Evolutionary conservation across 768 basidiomycete genomes (phyloP), one percentile per base, ranked within the genome.

Genomic region (Termitomyces sp.): DNA sequence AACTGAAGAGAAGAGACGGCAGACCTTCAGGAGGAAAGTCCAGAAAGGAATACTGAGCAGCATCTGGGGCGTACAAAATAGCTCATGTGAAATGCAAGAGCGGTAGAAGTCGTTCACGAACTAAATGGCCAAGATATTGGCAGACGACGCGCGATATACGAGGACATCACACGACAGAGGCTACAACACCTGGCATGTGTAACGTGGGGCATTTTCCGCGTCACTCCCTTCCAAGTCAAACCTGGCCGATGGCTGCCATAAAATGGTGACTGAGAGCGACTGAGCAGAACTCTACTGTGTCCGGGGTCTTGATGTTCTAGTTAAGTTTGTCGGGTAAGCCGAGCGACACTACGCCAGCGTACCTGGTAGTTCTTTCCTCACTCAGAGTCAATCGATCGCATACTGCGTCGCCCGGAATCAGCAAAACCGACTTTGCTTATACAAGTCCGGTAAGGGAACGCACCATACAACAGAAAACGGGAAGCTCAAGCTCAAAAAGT

Each of bases 261-360:
- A 24, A n/a, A 39, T 39, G 37, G 26, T 9, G 37, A 13, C 36
- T 3, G 26, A 39, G 30, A 51, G 24, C 18, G 10, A 20, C 7
- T 14, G 26, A 30, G 51, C n/a, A 40, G 37, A 1, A 9, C 10
- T n/a, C 6, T 39, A 27, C 33, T 30, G 49, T 60, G 22, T 56
- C 62, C 58, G 54, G 37, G 43, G 22, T 55, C 54, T 64, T 60
- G 57, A 36, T 47, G 57, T 55, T 58, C 60, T 57, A 61, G 55
- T 51, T 58, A 43, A 58, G 45, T 34, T 56, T 57, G 36, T 59
- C 53, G 45, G 61, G 55, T 50, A 36, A 59, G 33, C 37, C 32
- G 33, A 39, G 46, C 55, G 62, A 63, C 62, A 55, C 27, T 47
- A 53, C 57, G 30, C 36, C 26, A 57, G 53, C 59, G 62, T 55